phyloP scores from a whole-genome alignment of 768 basidiomycete species.

The Sutorius australiensis region DNA sequence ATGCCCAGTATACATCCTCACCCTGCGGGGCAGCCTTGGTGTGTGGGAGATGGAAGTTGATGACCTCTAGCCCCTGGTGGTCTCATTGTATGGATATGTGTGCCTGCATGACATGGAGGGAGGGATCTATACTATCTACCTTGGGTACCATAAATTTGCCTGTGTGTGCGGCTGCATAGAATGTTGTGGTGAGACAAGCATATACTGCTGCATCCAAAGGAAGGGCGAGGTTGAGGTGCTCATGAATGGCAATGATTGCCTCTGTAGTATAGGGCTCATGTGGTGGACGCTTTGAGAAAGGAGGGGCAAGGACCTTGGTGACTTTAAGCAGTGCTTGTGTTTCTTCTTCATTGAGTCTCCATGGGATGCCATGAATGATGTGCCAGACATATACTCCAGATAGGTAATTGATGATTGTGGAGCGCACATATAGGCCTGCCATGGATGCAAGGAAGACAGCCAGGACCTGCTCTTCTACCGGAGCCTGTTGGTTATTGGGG shows the following conservation, averaged over 20 bases:
- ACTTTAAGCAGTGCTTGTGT: constrained; percentile 12
- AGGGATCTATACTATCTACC: neutral
- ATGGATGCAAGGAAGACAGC: constrained; percentile 10
- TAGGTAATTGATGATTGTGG: constrained; percentile 12
- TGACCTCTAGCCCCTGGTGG: no score
- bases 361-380: neutral
- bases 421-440: constrained; percentile 1
- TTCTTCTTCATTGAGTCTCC: neutral
- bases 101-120: neutral
- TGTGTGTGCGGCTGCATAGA: constrained; percentile 32
- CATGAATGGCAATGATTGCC: neutral
- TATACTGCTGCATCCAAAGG: constrained; percentile 35
- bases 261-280: constrained; percentile 11
- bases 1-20: neutral
- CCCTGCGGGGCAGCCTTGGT: neutral
- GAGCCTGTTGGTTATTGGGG: constrained; percentile 5
- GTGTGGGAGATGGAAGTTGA: neutral
- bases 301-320: constrained; percentile 5
- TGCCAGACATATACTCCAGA: neutral
- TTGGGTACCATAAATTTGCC: constrained; percentile 39
- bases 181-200: constrained; percentile 38
- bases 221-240: neutral
- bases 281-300: neutral
- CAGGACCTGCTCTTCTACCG: neutral
- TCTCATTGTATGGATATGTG: no score